Evolutionary conservation across 805 yeast species (phyloP), one percentile per base, ranked within the genome.

Genomic region (Suhomyces kilbournensis): DNA sequence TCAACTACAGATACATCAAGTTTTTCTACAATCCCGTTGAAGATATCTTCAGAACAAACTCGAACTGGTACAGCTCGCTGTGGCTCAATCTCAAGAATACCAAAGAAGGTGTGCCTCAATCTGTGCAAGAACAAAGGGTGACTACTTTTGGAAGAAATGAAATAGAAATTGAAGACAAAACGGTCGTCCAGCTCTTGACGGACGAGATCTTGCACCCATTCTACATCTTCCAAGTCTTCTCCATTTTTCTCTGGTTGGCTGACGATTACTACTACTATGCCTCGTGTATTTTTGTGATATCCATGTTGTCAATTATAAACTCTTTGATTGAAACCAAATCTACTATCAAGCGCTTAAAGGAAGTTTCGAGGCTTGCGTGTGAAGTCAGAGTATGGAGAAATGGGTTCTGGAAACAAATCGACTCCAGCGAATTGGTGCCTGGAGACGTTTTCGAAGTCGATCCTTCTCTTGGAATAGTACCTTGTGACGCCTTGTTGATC

Each of bases 231-330:
- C 99, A 94, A 72, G 85, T 93, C 1, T 93, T 93, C 65, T 91
- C 97, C 3, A 88, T 94, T 51, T 72, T 92, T 30, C 74, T 94
- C 44, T 94, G 99, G 99, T 78, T 90, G 9, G 81, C 90, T 14
- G 99, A 94, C 68, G 86, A 88, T 60, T 94, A 96, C 69, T 88
- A 86, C 66, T 94, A 93, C 70, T 94, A 94, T 66, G 99, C 99
- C 0, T 77, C 83, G 17, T 96, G 99, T 69, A 94, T 94, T 54
- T 86, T 94, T 59, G 52, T 91, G 34, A 94, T 94, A 32, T 94
- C 99, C 0, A 65, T 91, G 38, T 71, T 88, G 3, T 89, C 97
- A 1, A 85, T 94, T 23, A 70, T 78, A 15, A 89, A 91, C 61
- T 87, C 97, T 1, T 75, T 94, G 38, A 59, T 88, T n/a, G 99